These are phyloP conservation scores for Marasmius oreades DNA, from an alignment of 1,284 basidiomycete genomes.

Conservation along the genomic window DNA sequence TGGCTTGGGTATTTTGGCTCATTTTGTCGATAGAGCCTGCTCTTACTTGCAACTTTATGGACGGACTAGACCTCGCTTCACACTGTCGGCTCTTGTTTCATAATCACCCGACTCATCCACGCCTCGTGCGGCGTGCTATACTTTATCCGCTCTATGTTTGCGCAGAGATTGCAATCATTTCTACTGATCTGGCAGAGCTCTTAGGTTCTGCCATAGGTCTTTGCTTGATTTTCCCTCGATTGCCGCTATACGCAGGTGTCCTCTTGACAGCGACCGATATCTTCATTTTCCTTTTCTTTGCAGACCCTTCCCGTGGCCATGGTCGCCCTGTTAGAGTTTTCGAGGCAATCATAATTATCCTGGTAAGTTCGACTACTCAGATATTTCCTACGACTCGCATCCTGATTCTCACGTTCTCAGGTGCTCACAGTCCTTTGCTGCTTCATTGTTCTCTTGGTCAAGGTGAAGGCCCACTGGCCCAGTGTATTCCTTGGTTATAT, in stretches of 20 bases:
- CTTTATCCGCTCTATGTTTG: conserved; percentile 59
- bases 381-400: not conserved
- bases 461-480: conserved; percentile 66
- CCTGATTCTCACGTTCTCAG: conserved; percentile 27
- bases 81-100: conserved; percentile 55
- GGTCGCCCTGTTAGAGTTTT: conserved; percentile 47
- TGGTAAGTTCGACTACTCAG: conserved; percentile 40
- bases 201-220: conserved; percentile 58
- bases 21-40: not conserved
- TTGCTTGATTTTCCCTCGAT: conserved; percentile 67
- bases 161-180: conserved; percentile 76
- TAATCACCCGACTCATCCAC: conserved; percentile 41
- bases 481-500: conserved; percentile 74
- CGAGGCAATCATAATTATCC: conserved; percentile 59
- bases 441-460: conserved; percentile 70
- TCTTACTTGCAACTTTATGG: not conserved
- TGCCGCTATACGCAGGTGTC: conserved; percentile 74
- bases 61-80: conserved; percentile 38
- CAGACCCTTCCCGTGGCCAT: conserved; percentile 34
- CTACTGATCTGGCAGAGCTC: conserved; percentile 68
- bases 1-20: conserved; percentile 33
- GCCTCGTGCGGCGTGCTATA: conserved; percentile 43
- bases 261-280: conserved; percentile 77
- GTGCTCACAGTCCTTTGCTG: conserved; percentile 68
- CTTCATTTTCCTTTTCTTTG: conserved; percentile 51